Evolutionary conservation across 495 filamentous ascomycete species (phyloP).

Genomic region (Podospora pseudopauciseta): DNA sequence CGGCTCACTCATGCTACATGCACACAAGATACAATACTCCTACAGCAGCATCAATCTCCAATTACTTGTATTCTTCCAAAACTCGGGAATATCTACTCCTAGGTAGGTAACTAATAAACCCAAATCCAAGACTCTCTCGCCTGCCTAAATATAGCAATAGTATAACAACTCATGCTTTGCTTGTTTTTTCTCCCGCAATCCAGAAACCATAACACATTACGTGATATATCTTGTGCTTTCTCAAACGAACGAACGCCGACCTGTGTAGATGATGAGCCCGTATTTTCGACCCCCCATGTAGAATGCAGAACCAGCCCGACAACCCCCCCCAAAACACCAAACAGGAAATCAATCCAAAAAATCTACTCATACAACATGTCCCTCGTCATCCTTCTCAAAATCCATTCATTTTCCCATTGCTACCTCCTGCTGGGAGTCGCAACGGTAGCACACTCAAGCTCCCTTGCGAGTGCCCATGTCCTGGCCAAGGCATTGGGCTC

Average conservation of each 20-base stretch:
- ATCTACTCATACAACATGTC: background rate
- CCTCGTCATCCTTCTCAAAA: constrained; percentile 3
- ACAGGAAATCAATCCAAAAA: background rate
- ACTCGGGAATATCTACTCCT: background rate
- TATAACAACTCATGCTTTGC: background rate
- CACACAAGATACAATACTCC: background rate
- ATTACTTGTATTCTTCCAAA: background rate
- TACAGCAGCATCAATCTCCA: background rate
- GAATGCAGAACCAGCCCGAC: background rate
- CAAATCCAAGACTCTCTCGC: background rate
- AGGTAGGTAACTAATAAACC: background rate
- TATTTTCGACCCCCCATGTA: background rate
- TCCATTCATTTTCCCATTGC: constrained; percentile 20
- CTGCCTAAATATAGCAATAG: background rate
- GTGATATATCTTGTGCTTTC: background rate
- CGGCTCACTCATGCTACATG: too few relatives aligned
- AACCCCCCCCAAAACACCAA: background rate
- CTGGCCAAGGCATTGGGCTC: constrained; percentile 32
- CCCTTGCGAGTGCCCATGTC: constrained; percentile 4
- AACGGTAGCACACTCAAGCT: constrained; percentile 23
- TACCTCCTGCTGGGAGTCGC: constrained; percentile 17
- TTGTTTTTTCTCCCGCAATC: background rate
- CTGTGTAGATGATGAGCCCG: background rate
- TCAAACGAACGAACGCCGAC: background rate
- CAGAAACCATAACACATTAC: constrained; percentile 7